A percentile compares a stretch with the other conserved stretches of the same genome.
phyloP scores from a whole-genome alignment of 768 basidiomycete species.

The Mycena polygramma region DNA sequence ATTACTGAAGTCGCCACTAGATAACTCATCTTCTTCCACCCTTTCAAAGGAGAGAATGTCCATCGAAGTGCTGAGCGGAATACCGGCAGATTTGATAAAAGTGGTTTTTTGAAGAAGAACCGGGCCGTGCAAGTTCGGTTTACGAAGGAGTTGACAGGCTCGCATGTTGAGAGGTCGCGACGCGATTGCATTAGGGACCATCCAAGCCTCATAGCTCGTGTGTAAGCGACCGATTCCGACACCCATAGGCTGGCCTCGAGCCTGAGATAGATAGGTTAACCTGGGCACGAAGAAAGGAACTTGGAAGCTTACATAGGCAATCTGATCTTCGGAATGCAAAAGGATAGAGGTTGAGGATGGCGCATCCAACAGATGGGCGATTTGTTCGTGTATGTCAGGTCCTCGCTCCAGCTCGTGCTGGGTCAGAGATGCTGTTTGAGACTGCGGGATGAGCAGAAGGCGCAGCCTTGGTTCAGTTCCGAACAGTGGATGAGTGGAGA shows the following conservation, averaged over 20 bases:
- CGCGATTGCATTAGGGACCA: constrained; percentile 34
- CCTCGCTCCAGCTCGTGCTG: constrained; percentile 33
- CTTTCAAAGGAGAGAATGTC: constrained; percentile 38
- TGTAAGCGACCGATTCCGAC: constrained; percentile 41
- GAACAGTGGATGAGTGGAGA: constrained; percentile 39
- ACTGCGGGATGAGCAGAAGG: constrained; percentile 37
- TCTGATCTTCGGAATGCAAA: constrained; percentile 39
- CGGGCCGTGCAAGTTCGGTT: constrained; percentile 31
- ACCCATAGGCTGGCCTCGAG: constrained; percentile 30
- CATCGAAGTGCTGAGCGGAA: not conserved
- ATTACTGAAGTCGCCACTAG: constrained; percentile 30
- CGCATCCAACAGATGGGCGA: constrained; percentile 30
- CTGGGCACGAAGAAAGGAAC: not conserved
- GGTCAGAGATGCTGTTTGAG: constrained; percentile 28
- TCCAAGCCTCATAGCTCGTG: constrained; percentile 40
- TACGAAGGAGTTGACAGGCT: constrained; percentile 31
- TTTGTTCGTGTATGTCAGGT: constrained; percentile 26
- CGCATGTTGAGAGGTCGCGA: constrained; percentile 38
- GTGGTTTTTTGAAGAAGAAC: constrained; percentile 39
- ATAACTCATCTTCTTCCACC: constrained; percentile 34
- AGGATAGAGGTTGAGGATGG: constrained; percentile 20
- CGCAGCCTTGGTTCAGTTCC: constrained; percentile 33
- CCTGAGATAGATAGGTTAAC: constrained; percentile 15
- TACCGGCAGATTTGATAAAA: constrained; percentile 26
- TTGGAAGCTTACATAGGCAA: constrained; percentile 36